phyloP scores from a whole-genome alignment of 2,329 filamentous ascomycete genomes.

The Colletotrichum tanaceti region DNA sequence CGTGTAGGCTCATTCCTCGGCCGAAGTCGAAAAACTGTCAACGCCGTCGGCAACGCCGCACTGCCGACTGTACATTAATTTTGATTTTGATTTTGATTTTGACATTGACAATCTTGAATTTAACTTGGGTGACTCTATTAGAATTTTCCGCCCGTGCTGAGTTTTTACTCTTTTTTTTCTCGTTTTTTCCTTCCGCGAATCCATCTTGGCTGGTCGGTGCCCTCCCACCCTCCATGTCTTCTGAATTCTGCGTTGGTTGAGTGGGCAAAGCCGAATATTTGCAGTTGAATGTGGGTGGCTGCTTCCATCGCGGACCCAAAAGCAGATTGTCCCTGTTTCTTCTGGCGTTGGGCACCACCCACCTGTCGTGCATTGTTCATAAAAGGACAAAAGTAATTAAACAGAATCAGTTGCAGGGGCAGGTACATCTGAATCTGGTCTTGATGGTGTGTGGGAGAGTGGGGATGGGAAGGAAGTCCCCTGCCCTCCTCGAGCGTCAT shows the following conservation, averaged over 20 bases:
- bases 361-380: not conserved
- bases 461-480: constrained; percentile 11
- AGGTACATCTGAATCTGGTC: constrained; percentile 10
- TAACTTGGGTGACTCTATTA: not conserved
- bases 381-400: constrained; percentile 4
- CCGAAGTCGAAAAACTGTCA: not conserved
- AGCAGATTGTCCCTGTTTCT: constrained; percentile 6
- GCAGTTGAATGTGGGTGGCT: not conserved
- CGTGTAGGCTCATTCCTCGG: constrained; percentile 5
- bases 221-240: constrained; percentile 6
- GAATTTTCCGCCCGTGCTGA: not conserved
- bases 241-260: not conserved
- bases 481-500: constrained; percentile 2
- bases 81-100: no score
- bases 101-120: no score
- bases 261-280: not conserved
- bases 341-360: constrained; percentile 9
- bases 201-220: constrained; percentile 3
- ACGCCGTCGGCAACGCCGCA: constrained; percentile 4
- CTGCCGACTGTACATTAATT: not conserved
- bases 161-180: not conserved
- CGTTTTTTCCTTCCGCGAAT: no score
- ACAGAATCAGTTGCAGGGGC: not conserved
- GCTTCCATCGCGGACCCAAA: not conserved
- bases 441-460: not conserved